phyloP scores from a whole-genome alignment of 441 rosid genomes.

The Geranium incanum region DNA sequence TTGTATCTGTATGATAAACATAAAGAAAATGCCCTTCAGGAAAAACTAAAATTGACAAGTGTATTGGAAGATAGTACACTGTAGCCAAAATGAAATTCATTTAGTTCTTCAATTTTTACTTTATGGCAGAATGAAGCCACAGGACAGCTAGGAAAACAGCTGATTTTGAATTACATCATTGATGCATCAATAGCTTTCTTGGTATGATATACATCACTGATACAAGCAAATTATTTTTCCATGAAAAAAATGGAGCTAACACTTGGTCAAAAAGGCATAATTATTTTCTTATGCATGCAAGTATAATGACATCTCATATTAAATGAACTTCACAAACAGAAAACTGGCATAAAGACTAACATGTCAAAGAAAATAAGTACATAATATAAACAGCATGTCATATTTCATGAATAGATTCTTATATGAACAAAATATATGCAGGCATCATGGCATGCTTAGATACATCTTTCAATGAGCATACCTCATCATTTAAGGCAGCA shows the following conservation, averaged over 20 bases:
- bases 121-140: neutral
- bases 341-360: neutral
- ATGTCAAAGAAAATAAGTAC: neutral
- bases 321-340: conserved; percentile 1
- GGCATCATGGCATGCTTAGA: neutral
- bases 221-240: neutral
- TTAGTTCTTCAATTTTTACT: neutral
- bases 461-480: conserved; percentile 19
- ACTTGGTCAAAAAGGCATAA: neutral
- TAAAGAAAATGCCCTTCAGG: neutral
- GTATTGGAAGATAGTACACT: neutral
- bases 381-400: neutral
- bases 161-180: neutral
- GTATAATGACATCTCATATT: neutral
- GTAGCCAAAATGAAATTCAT: neutral
- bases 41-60: neutral
- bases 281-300: neutral
- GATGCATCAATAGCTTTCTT: neutral
- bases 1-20: neutral
- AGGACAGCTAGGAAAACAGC: neutral
- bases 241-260: neutral
- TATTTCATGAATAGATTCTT: neutral
- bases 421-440: neutral
- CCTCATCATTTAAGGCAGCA: conserved; percentile 99
- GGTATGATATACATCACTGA: neutral